Base-by-base conservation (phyloP, 495 filamentous ascomycete species). In the Immersiella caudata region DNA sequence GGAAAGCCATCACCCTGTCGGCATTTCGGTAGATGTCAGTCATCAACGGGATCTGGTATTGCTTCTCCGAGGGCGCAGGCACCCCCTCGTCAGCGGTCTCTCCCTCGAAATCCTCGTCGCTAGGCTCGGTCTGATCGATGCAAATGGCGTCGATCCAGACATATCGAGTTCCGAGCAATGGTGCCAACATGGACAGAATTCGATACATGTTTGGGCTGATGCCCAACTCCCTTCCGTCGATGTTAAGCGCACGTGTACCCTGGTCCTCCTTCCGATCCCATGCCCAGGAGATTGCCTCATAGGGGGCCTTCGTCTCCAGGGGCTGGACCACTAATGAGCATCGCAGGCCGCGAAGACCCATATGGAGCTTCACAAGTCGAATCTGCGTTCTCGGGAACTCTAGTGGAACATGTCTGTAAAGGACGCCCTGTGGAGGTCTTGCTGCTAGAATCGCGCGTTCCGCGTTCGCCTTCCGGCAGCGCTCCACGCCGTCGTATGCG, bases 231-330 rank as follows among this genome's bases (percentile, higher is more conserved):
- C 29, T 60, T 18, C 58, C 29, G 11, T 35, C 29, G 2, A 60
- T 60, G 26, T 18, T 21, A 1, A 40, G 29, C 5, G 29, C 21
- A 6, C 29, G n/a, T 14, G 58, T 60, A 6, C 29, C 29, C 21
- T 60, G 58, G 14, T 60, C 29, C 1, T 26, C 29, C 5, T 6
- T 26, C 11, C 20, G 8, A 29, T 40, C 58, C 58, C 58, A 60
- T 14, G 29, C 18, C 57, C 29, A 60, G 18, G 58, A 60, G 58
- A 60, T 60, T 26, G 58, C 57, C 9, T 60, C 57, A 7, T 60
- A 60, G 16, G 12, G 5, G 9, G 27, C 6, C n/a, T n/a, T n/a
- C 24, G 26, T 40, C 6, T 33, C 33, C 25, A 60, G 12, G 12
- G 58, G 29, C 29, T 20, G 20, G 20, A 6, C 14, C 18, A 40